Conservation (phyloP, 116 monocot genomes). For the Phalaenopsis hybrid region DNA sequence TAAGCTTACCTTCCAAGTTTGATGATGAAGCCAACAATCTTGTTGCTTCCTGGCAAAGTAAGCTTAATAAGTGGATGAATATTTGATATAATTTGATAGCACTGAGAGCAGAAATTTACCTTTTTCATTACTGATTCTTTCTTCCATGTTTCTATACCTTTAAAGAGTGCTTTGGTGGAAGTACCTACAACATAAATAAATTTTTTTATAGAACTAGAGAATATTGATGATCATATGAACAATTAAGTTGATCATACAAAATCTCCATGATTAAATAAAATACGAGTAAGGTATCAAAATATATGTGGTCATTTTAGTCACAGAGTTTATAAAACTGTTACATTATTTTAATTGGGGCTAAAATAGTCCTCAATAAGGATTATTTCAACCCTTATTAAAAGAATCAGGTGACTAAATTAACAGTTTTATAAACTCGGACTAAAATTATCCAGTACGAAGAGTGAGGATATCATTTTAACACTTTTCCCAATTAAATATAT, state of each 20-base stretch:
- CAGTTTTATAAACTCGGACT: too few relatives aligned
- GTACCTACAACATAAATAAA: slow-evolving; percentile 19
- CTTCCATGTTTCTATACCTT: slow-evolving; percentile 42
- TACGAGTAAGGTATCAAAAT: too few relatives aligned
- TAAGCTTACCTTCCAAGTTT: slow-evolving; percentile 18
- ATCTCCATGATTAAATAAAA: neutral
- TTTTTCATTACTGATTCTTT: slow-evolving; percentile 34
- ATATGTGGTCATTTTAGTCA: too few relatives aligned
- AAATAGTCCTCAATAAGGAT: too few relatives aligned
- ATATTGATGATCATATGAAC: neutral
- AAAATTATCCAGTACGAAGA: too few relatives aligned
- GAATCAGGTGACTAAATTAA: too few relatives aligned
- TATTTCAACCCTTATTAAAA: too few relatives aligned
- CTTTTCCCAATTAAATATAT: too few relatives aligned
- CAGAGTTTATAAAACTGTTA: too few relatives aligned
- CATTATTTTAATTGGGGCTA: too few relatives aligned
- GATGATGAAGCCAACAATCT: slow-evolving; percentile 17
- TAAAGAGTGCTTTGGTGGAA: slow-evolving; percentile 35
- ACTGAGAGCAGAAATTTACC: slow-evolving; percentile 7
- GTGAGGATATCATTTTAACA: too few relatives aligned
- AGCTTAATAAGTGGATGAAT: neutral
- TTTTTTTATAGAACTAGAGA: neutral
- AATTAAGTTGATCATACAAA: neutral
- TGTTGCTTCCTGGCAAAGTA: slow-evolving; percentile 23
- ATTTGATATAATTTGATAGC: neutral